Conservation (phyloP, 441 rosid species). For the Isatis lusitanica region DNA sequence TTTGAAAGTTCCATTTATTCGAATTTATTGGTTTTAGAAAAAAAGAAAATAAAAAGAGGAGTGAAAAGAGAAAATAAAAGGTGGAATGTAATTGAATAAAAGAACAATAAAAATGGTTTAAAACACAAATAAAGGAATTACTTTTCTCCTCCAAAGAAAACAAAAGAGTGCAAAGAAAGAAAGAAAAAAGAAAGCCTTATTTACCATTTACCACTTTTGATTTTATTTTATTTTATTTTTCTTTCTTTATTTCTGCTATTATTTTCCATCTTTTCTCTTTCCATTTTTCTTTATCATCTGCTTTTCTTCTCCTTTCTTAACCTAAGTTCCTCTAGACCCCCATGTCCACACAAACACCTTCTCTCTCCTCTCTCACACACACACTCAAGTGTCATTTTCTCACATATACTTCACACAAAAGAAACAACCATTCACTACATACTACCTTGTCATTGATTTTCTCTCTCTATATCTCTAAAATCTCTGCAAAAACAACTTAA, state of each 20-base stretch:
- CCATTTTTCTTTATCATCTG: slow-evolving; percentile 18
- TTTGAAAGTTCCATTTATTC: background rate
- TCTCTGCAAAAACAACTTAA: slow-evolving; percentile 60
- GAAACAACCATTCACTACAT: slow-evolving; percentile 84
- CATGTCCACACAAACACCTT: slow-evolving; percentile 57
- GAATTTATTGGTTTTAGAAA: background rate
- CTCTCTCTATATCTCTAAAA: slow-evolving; percentile 49
- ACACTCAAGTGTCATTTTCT: slow-evolving; percentile 95
- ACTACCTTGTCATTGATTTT: slow-evolving; percentile 69
- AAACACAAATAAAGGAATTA: slow-evolving; percentile 31
- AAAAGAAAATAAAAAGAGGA: background rate
- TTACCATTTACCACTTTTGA: slow-evolving; percentile 43
- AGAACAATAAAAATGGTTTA: slow-evolving; percentile 20
- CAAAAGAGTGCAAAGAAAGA: slow-evolving; percentile 28
- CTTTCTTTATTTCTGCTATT: background rate
- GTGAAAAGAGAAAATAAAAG: slow-evolving; percentile 9
- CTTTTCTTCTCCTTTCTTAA: slow-evolving; percentile 35
- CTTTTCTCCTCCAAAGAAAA: slow-evolving; percentile 35
- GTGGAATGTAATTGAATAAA: slow-evolving; percentile 30
- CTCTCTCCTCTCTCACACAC: slow-evolving; percentile 37
- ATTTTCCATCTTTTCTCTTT: background rate
- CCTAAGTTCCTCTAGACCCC: slow-evolving; percentile 44
- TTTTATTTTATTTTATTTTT: slow-evolving; percentile 8
- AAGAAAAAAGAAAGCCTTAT: slow-evolving; percentile 37
- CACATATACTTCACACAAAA: slow-evolving; percentile 91